Evolutionary conservation across 257 asterid genomes (phyloP).

Genomic region (Petunia secreta): DNA sequence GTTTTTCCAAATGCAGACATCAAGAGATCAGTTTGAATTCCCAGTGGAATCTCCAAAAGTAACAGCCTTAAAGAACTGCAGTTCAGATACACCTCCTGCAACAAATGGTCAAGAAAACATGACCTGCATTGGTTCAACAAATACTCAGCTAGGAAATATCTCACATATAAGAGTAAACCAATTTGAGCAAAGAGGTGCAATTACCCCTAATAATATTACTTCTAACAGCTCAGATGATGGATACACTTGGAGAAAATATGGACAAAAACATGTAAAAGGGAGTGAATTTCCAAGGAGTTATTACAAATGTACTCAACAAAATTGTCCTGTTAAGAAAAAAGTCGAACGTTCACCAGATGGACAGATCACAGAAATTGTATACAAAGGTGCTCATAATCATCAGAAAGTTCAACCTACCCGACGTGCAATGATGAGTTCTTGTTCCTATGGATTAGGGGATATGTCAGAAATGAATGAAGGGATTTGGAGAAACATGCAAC

Average conservation of each 20-base stretch:
- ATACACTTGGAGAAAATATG: conserved; percentile 76
- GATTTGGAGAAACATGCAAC: conserved; percentile 26
- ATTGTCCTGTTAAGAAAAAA: conserved; percentile 65
- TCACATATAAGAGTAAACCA: background rate
- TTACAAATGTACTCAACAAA: conserved; percentile 61
- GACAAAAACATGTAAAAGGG: conserved; percentile 84
- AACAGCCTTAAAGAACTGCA: conserved; percentile 24
- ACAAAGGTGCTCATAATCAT: conserved; percentile 73
- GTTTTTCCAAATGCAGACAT: conserved; percentile 31
- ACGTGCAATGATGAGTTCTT: conserved; percentile 28
- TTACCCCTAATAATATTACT: background rate
- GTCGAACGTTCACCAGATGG: conserved; percentile 71
- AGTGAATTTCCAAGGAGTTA: conserved; percentile 79
- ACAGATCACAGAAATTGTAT: conserved; percentile 59
- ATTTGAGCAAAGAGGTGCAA: background rate
- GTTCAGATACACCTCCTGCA: conserved; percentile 22
- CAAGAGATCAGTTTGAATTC: conserved; percentile 29
- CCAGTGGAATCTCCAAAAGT: conserved; percentile 35
- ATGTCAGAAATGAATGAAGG: conserved; percentile 35
- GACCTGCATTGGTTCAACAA: background rate
- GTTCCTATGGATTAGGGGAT: conserved; percentile 28
- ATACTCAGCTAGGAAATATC: background rate
- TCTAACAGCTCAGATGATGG: conserved; percentile 59
- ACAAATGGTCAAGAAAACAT: conserved; percentile 25
- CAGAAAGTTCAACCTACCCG: conserved; percentile 49